Conservation (phyloP, 805 yeast species). For the Saccharomycopsis selenospora region DNA sequence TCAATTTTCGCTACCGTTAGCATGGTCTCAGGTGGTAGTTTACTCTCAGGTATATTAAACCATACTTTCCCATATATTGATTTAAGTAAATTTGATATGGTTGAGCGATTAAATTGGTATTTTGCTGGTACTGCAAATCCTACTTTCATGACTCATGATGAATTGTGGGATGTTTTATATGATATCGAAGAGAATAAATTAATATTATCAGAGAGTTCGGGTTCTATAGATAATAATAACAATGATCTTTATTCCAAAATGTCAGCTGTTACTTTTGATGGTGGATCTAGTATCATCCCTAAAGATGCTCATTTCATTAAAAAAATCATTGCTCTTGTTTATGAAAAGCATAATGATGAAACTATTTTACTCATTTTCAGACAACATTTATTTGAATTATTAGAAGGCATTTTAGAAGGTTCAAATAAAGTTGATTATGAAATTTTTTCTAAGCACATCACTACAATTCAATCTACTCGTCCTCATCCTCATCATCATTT, state of each 20-base stretch:
- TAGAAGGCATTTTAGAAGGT: conserved; percentile 33
- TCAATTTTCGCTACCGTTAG: conserved; percentile 41
- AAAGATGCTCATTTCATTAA: conserved; percentile 41
- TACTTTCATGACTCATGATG: conserved; percentile 46
- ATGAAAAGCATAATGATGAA: conserved; percentile 40
- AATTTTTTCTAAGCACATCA: conserved; percentile 32
- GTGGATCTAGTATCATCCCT: conserved; percentile 30
- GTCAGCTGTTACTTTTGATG: background rate
- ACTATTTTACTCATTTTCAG: conserved; percentile 39
- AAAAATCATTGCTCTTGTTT: conserved; percentile 36
- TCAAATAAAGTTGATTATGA: conserved; percentile 33
- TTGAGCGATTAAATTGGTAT: conserved; percentile 41
- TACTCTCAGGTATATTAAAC: conserved; percentile 40
- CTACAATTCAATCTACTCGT: conserved; percentile 14
- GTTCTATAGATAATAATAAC: conserved; percentile 22
- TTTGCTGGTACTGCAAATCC: conserved; percentile 58
- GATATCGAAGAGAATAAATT: conserved; percentile 39
- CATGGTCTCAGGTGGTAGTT: conserved; percentile 39
- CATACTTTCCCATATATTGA: conserved; percentile 51
- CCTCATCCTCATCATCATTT: conserved; percentile 1
- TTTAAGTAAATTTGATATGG: conserved; percentile 44
- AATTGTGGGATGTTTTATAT: conserved; percentile 48
- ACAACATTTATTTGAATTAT: conserved; percentile 38
- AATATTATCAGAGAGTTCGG: conserved; percentile 25
- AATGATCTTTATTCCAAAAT: background rate